These are phyloP conservation scores for Tubosaeta brunneosetosa DNA, from an alignment of 768 basidiomycete genomes.

Conservation along the genomic window DNA sequence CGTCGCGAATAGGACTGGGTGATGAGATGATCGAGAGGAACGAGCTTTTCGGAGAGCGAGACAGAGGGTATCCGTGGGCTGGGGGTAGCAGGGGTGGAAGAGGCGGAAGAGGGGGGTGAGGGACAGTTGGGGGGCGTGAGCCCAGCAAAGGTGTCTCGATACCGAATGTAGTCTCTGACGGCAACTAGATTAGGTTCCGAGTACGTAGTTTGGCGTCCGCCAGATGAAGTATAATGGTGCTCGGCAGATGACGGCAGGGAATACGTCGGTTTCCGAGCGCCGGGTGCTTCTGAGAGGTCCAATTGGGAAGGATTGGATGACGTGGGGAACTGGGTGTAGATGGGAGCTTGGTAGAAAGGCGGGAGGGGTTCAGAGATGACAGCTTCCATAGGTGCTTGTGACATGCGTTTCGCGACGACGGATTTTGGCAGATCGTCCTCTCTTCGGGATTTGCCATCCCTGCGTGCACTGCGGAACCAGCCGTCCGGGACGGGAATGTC, in stretches of 20 bases:
- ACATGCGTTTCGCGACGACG: slow-evolving; percentile 39
- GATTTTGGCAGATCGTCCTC: slow-evolving; percentile 43
- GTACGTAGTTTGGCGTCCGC: slow-evolving; percentile 29
- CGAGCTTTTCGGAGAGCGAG: slow-evolving; percentile 38
- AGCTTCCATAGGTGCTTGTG: slow-evolving; percentile 31
- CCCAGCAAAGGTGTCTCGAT: slow-evolving; percentile 18
- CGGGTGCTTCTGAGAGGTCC: slow-evolving; percentile 20
- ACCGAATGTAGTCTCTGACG: slow-evolving; percentile 17
- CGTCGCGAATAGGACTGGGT: slow-evolving; percentile 50
- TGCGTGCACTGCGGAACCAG: slow-evolving; percentile 74
- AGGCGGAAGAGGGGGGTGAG: slow-evolving; percentile 34
- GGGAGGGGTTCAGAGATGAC: slow-evolving; percentile 17
- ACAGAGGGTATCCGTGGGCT: slow-evolving; percentile 23
- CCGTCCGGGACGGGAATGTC: slow-evolving; percentile 68
- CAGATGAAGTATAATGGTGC: slow-evolving; percentile 17
- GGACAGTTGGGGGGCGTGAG: slow-evolving; percentile 25
- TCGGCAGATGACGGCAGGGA: slow-evolving; percentile 30
- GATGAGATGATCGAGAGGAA: slow-evolving; percentile 62
- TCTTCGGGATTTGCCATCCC: slow-evolving; percentile 48
- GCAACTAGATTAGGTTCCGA: slow-evolving; percentile 27
- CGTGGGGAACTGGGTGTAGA: slow-evolving; percentile 31
- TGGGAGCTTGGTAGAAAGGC: slow-evolving; percentile 23
- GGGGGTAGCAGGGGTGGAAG: slow-evolving; percentile 37
- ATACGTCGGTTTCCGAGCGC: slow-evolving; percentile 24
- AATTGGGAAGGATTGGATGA: slow-evolving; percentile 26